phyloP scores from a whole-genome alignment of 176 grass and related monocot genomes.

The Ensete glaucum region DNA sequence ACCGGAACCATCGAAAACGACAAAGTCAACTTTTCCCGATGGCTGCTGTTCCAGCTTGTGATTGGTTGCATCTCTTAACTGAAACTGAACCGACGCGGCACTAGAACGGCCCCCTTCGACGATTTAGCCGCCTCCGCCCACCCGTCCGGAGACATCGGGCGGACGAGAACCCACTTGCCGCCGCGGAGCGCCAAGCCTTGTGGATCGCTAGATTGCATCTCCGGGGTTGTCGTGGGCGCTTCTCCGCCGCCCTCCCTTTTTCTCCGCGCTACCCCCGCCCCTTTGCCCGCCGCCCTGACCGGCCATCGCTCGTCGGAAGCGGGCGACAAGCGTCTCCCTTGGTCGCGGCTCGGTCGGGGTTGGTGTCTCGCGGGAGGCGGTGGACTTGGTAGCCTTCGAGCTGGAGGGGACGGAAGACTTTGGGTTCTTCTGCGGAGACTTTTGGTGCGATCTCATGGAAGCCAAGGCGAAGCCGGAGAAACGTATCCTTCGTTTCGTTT shows the following conservation, averaged over 20 bases:
- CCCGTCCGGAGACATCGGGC: neutral
- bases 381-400: constrained; percentile 25
- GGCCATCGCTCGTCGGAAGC: neutral
- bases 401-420: constrained; percentile 57
- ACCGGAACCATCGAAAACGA: neutral
- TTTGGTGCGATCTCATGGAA: constrained; percentile 92
- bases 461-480: constrained; percentile 47
- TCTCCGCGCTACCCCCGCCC: neutral
- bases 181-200: neutral
- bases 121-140: neutral
- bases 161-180: neutral
- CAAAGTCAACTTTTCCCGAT: neutral
- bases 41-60: no score
- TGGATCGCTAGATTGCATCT: neutral
- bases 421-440: constrained; percentile 80
- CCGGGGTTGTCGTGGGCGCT: neutral
- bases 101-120: neutral
- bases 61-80: neutral
- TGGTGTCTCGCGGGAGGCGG: no score
- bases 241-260: neutral
- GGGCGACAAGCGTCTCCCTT: neutral
- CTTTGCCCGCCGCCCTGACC: neutral
- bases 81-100: neutral
- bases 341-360: neutral
- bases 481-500: constrained; percentile 34